phyloP scores from a whole-genome alignment of 176 grass and related monocot species.

The Aegilops speltoides region DNA sequence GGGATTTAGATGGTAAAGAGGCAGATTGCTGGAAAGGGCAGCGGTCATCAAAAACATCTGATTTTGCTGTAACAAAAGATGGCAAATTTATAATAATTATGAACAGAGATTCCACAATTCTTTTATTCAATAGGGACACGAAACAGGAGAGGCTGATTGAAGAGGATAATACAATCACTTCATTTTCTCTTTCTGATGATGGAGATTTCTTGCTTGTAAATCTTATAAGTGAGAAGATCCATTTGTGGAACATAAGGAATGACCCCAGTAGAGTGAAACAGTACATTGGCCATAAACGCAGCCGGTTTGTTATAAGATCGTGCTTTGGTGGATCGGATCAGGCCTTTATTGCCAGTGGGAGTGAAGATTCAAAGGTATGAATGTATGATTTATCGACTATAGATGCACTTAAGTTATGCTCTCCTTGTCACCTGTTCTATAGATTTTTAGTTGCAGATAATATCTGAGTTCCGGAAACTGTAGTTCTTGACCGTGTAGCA shows the following conservation, averaged over 20 bases:
- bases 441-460: slow-evolving; percentile 4
- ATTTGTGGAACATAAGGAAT: slow-evolving; percentile 88
- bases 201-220: slow-evolving; percentile 85
- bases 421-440: background rate
- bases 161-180: slow-evolving; percentile 65
- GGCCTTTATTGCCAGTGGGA: slow-evolving; percentile 89
- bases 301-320: slow-evolving; percentile 80
- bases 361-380: slow-evolving; percentile 91
- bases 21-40: slow-evolving; percentile 64
- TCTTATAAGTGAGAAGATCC: slow-evolving; percentile 64
- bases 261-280: slow-evolving; percentile 54
- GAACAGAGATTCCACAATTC: slow-evolving; percentile 46
- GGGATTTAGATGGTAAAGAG: slow-evolving; percentile 67
- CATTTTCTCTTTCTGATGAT: slow-evolving; percentile 84
- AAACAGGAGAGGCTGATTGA: slow-evolving; percentile 66
- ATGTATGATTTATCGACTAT: slow-evolving; percentile 43
- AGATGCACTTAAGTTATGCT: background rate
- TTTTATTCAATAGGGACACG: slow-evolving; percentile 68
- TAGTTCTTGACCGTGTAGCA: background rate
- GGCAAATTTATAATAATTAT: slow-evolving; percentile 67
- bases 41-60: slow-evolving; percentile 47
- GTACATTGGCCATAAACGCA: slow-evolving; percentile 78
- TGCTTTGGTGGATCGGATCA: slow-evolving; percentile 92
- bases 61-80: slow-evolving; percentile 64
- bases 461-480: background rate